A percentile compares a stretch with the other conserved stretches of the same genome.
These are phyloP conservation scores for Musa schizocarpa DNA, from an alignment of 176 grass and related monocot genomes.

Conservation along the genomic window DNA sequence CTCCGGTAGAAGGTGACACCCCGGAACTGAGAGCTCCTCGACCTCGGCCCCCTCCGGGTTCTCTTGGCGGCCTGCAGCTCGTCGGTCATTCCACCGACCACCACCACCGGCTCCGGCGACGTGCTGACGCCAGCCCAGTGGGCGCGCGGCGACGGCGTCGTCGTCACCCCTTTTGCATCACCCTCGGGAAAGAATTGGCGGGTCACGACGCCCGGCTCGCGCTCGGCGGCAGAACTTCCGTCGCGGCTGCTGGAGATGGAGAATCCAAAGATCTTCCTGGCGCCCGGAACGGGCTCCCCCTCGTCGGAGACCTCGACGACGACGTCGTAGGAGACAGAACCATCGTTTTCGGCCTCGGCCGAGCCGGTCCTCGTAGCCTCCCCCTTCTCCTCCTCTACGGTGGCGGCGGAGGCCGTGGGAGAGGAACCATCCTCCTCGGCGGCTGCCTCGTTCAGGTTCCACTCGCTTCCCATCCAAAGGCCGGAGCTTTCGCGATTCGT, in stretches of 20 bases:
- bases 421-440: constrained; percentile 1
- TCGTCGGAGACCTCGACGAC: background rate
- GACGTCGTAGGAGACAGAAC: background rate
- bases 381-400: background rate
- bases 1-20: constrained; percentile 75
- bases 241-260: background rate
- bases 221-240: background rate
- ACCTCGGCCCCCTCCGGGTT: constrained; percentile 51
- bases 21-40: constrained; percentile 67
- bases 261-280: constrained; percentile 8
- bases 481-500: background rate
- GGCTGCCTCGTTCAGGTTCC: constrained; percentile 5
- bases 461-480: background rate
- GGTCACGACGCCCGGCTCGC: constrained; percentile 23
- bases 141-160: background rate
- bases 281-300: background rate
- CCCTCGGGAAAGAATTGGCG: constrained; percentile 48
- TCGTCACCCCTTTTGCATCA: background rate
- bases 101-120: constrained; percentile 6
- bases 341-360: constrained; percentile 3
- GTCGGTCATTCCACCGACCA: background rate
- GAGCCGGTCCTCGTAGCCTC: background rate
- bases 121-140: background rate
- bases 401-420: background rate
- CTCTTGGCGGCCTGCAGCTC: constrained; percentile 27